Percentiles rank a stretch among this genome's conserved stretches.
Conservation (phyloP, 257 asterid species). For the Striga asiatica region DNA sequence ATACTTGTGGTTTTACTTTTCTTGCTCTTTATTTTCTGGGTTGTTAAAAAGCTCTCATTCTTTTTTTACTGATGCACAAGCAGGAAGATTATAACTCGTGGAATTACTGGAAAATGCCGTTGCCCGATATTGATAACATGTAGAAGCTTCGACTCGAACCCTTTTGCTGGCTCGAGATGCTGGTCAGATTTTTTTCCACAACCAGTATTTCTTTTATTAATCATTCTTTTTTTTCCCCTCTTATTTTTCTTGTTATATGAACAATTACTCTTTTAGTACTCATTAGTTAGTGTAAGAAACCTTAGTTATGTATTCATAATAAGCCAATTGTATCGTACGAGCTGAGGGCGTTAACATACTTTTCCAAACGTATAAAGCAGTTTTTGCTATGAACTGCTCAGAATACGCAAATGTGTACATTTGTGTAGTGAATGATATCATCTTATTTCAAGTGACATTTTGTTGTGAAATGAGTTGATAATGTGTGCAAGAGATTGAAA, state of each 20-base stretch:
- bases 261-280: slow-evolving; percentile 5
- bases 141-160: slow-evolving; percentile 18
- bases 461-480: too few species aligned
- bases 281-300: slow-evolving; percentile 8
- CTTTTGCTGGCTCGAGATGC: slow-evolving; percentile 22
- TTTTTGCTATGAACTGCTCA: background rate
- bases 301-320: slow-evolving; percentile 17
- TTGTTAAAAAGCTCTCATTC: background rate
- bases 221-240: background rate
- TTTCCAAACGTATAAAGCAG: slow-evolving; percentile 11
- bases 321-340: slow-evolving; percentile 19
- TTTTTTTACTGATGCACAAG: background rate
- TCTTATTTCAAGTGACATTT: too few species aligned
- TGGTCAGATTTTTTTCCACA: slow-evolving; percentile 22
- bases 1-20: too few species aligned
- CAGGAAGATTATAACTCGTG: slow-evolving; percentile 86
- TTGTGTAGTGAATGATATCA: too few species aligned
- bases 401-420: too few species aligned
- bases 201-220: slow-evolving; percentile 25
- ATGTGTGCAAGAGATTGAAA: too few species aligned
- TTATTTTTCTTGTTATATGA: background rate
- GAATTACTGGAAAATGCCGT: slow-evolving; percentile 90
- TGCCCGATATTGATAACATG: slow-evolving; percentile 49
- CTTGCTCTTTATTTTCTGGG: too few species aligned
- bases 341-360: slow-evolving; percentile 4